phyloP scores from a whole-genome alignment of 495 filamentous ascomycete genomes.

The Podospora conica region DNA sequence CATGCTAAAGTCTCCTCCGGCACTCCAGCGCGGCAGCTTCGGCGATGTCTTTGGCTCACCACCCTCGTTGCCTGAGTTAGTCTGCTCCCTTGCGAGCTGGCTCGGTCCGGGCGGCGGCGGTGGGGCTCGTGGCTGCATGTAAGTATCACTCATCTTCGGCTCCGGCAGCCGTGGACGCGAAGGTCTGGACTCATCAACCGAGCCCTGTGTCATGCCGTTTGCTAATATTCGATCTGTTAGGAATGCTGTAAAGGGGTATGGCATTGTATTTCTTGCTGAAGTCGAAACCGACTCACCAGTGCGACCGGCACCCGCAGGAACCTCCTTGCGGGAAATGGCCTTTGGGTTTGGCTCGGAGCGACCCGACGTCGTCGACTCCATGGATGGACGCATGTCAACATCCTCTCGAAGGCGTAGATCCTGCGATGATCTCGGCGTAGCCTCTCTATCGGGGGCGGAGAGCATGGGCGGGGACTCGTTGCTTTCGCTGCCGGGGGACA shows the following conservation, averaged over 20 bases:
- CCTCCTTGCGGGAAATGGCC: conserved; percentile 45
- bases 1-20: conserved; percentile 73
- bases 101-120: conserved; percentile 50
- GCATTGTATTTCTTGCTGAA: conserved; percentile 1
- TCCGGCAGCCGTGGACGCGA: conserved; percentile 31
- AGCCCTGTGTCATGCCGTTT: conserved; percentile 33
- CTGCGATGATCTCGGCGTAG: conserved; percentile 44
- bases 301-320: conserved; percentile 32
- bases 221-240: conserved; percentile 17
- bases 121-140: conserved; percentile 56
- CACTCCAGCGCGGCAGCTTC: conserved; percentile 65
- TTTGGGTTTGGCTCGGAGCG: conserved; percentile 25
- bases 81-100: conserved; percentile 52
- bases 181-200: conserved; percentile 12
- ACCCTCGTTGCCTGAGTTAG: conserved; percentile 33
- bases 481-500: conserved; percentile 13
- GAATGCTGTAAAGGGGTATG: background rate
- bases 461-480: conserved; percentile 29
- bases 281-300: conserved; percentile 27
- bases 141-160: conserved; percentile 49
- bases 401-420: conserved; percentile 45
- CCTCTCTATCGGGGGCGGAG: conserved; percentile 30
- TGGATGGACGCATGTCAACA: conserved; percentile 35
- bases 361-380: conserved; percentile 30
- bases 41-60: conserved; percentile 58